These are phyloP conservation scores for Sarcocystis neurona DNA, from an alignment of 169 alveolate genomes.

Conservation along the genomic window DNA sequence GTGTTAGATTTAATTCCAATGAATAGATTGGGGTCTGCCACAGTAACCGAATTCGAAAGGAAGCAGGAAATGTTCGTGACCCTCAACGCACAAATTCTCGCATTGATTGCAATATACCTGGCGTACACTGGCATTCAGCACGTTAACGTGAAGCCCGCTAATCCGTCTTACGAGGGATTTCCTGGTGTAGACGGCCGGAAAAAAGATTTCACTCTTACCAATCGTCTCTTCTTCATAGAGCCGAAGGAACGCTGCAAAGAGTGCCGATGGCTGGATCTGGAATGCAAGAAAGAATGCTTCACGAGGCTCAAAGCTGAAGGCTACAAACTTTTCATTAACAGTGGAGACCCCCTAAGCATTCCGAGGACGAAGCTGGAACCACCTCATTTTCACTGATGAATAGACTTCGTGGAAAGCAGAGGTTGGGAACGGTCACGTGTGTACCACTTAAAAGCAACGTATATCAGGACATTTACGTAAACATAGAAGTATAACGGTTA, in stretches of 20 bases:
- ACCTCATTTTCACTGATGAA: conserved; percentile 77
- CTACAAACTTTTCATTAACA: conserved; percentile 73
- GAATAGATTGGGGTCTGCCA: conserved; percentile 65
- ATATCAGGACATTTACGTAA: no score
- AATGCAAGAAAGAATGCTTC: conserved; percentile 82
- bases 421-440: no score
- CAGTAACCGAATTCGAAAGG: conserved; percentile 74
- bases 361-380: conserved; percentile 79
- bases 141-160: conserved; percentile 72
- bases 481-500: no score
- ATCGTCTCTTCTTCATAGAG: conserved; percentile 75
- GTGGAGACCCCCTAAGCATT: conserved; percentile 80
- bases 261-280: conserved; percentile 83
- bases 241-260: conserved; percentile 86
- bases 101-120: conserved; percentile 62
- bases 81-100: conserved; percentile 66
- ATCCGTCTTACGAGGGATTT: conserved; percentile 70
- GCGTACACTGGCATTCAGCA: conserved; percentile 68
- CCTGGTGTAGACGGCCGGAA: conserved; percentile 70
- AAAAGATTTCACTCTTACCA: conserved; percentile 86
- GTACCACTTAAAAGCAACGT: no score
- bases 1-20: conserved; percentile 69
- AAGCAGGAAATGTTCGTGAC: conserved; percentile 69
- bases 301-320: conserved; percentile 79
- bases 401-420: no score